These are phyloP conservation scores for Coemansia sp. DNA, from an alignment of 192 early-diverging fungal genomes.

Conservation along the genomic window DNA sequence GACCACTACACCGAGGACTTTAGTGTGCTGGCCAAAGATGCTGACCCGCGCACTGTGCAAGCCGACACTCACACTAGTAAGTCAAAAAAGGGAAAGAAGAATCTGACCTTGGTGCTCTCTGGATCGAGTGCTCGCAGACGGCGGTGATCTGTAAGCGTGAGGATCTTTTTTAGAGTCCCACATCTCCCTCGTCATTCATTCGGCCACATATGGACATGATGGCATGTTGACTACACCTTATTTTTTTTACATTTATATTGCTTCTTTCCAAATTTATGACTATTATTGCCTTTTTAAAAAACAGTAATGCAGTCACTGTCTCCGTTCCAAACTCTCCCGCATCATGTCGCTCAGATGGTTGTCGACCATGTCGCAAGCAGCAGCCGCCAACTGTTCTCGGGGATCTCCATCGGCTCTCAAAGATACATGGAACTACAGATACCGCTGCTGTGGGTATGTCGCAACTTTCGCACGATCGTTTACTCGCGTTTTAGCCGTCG, in stretches of 20 bases:
- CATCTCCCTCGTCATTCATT: neutral
- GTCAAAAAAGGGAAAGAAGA: slow-evolving; percentile 25
- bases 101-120: slow-evolving; percentile 35
- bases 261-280: neutral
- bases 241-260: neutral
- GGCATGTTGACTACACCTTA: neutral
- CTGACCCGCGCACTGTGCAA: slow-evolving; percentile 5
- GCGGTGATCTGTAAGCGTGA: slow-evolving; percentile 9
- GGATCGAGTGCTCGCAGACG: slow-evolving; percentile 36
- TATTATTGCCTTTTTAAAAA: neutral
- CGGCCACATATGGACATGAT: slow-evolving; percentile 3
- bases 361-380: neutral
- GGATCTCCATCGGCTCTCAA: neutral
- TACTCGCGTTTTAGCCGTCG: neutral
- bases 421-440: neutral
- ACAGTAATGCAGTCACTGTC: neutral
- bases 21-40: slow-evolving; percentile 15
- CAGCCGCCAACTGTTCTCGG: neutral
- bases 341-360: neutral
- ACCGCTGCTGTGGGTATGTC: slow-evolving; percentile 1
- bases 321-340: neutral
- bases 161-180: neutral
- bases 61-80: neutral
- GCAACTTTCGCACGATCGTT: neutral
- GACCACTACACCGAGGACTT: slow-evolving; percentile 27